Evolutionary conservation across 805 yeast genomes (phyloP).

Genomic region (Yarrowia sp.): DNA sequence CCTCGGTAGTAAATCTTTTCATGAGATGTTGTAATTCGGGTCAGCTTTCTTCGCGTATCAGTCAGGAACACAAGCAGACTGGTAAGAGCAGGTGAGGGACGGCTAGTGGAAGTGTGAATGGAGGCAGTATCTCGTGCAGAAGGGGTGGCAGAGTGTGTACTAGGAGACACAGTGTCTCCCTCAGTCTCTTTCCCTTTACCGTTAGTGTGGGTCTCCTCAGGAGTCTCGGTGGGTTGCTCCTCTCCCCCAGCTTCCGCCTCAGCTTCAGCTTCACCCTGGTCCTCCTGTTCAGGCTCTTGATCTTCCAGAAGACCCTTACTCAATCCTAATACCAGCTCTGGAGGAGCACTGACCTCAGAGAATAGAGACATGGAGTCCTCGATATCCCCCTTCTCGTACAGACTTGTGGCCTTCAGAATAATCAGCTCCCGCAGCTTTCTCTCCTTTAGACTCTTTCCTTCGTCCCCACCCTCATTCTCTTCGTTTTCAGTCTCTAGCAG

Average conservation of each 20-base stretch:
- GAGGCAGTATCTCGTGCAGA: not conserved
- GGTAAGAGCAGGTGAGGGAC: constrained; percentile 44
- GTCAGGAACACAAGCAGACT: constrained; percentile 56
- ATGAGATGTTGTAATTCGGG: constrained; percentile 45
- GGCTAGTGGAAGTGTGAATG: not conserved
- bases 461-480: constrained; percentile 5
- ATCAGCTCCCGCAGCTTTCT: constrained; percentile 55
- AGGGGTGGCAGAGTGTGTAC: not conserved
- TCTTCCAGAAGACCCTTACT: constrained; percentile 44
- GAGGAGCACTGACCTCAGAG: constrained; percentile 65
- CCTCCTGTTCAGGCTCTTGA: not conserved
- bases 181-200: not conserved
- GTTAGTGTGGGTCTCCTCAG: not conserved
- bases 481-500: constrained; percentile 39
- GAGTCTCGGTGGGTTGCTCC: not conserved
- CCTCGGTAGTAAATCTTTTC: constrained; percentile 43
- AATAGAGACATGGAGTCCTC: constrained; percentile 56
- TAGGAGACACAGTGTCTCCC: not conserved
- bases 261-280: not conserved
- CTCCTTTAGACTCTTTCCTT: constrained; percentile 45
- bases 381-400: constrained; percentile 49
- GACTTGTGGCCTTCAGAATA: constrained; percentile 52
- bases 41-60: constrained; percentile 58
- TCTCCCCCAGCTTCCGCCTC: not conserved
- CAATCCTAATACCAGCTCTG: constrained; percentile 57